A percentile compares a stretch with the other conserved stretches of the same genome.
These are phyloP conservation scores for Colletotrichum sp. DNA, from an alignment of 2,329 filamentous ascomycete genomes.

Conservation along the genomic window DNA sequence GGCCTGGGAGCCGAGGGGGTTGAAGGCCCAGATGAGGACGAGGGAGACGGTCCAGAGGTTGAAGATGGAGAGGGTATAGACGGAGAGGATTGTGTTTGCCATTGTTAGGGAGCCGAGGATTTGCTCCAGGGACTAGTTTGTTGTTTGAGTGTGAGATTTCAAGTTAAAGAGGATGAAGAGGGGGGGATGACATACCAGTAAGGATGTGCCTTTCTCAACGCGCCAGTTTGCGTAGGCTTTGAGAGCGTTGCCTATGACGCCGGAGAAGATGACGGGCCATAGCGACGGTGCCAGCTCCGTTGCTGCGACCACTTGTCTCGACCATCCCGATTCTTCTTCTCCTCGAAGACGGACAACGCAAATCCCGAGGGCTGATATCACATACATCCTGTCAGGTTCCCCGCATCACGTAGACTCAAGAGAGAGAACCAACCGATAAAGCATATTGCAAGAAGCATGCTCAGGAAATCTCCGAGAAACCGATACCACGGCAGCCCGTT, in stretches of 20 bases:
- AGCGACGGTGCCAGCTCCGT: not conserved
- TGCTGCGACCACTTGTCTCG: not conserved
- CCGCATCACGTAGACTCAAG: not conserved
- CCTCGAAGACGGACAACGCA: not conserved
- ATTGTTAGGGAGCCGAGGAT: not conserved
- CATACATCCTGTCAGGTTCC: not conserved
- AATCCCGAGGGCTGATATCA: not conserved
- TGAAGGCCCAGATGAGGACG: not conserved
- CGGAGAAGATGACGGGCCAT: not conserved
- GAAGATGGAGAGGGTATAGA: not conserved
- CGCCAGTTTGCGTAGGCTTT: not conserved
- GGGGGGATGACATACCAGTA: not conserved
- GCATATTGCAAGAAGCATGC: not conserved
- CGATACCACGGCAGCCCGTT: not conserved
- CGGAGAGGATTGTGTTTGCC: not conserved
- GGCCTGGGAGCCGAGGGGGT: not conserved
- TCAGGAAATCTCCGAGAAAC: not conserved
- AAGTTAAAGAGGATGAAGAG: too few relatives aligned
- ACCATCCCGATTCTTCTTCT: not conserved
- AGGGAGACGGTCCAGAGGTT: not conserved
- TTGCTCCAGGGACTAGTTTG: not conserved
- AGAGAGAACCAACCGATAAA: not conserved
- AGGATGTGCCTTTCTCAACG: not conserved
- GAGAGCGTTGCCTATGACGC: not conserved
- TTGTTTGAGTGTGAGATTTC: not conserved